phyloP scores from a whole-genome alignment of 177 flowering plant genomes.

The Viscum album region DNA sequence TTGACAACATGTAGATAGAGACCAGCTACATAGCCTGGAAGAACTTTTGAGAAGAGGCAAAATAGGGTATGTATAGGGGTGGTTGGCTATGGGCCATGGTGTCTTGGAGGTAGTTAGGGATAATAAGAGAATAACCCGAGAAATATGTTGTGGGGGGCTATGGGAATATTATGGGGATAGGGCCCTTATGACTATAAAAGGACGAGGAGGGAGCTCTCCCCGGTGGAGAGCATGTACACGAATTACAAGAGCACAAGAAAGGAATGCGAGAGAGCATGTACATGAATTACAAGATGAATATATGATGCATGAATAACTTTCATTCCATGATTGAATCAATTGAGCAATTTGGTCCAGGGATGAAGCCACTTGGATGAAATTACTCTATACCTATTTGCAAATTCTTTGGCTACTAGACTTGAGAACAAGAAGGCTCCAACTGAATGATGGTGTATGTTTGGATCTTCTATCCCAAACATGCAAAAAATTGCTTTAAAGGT shows the following conservation, averaged over 20 bases:
- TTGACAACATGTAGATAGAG: no score
- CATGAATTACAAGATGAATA: background rate
- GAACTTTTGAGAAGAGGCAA: no score
- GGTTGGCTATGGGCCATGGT: no score
- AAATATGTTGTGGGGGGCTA: no score
- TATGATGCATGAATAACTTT: conserved; percentile 7
- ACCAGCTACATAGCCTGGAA: no score
- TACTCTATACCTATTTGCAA: background rate
- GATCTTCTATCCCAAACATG: background rate
- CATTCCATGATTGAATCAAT: background rate
- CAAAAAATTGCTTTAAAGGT: background rate
- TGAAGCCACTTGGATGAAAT: conserved; percentile 3
- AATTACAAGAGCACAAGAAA: background rate
- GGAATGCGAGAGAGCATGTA: background rate
- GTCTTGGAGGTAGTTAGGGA: no score
- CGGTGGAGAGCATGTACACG: no score
- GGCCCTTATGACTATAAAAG: no score
- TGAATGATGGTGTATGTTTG: background rate
- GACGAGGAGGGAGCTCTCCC: no score
- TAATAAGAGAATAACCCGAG: no score
- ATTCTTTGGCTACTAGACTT: background rate
- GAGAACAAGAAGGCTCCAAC: background rate
- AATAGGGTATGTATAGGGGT: no score
- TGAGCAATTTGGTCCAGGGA: background rate
- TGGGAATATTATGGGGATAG: no score